Base-by-base conservation (phyloP, 2,329 filamentous ascomycete genomes). In the Monascus ruber region DNA sequence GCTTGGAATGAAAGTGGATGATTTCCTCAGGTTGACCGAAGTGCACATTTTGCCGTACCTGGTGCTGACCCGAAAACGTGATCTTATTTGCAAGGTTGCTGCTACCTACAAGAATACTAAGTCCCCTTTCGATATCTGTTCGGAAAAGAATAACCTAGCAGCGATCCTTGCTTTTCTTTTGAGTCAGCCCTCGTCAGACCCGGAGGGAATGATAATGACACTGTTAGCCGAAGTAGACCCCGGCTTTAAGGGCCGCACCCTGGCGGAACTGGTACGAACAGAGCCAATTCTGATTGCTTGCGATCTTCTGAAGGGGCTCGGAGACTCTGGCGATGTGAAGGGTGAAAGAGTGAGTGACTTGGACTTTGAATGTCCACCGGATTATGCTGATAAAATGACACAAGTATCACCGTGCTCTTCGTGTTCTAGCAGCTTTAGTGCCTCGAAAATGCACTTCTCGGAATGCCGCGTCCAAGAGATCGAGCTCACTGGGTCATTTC, bases 31-130 rank as follows among this genome's bases (percentile, higher is more conserved):
- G 9, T 63, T 81, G 11, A 84, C 89, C 6, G 87, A 95, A 57
- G 72, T 77, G 9, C 77, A 91, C 50, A 88, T 88, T 5, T 62
- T 98, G 6, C 91, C 93, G 1, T 87, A 85, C 64, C 72, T 98
- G 11, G 84, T 98, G 2, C 67, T 94, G 31, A 81, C 77, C 33
- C 83, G 81, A 54, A 82, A 82, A 51, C 73, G 72, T 41, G 85
- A 94, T 42, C 74, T 93, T 10, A 81, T 98, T 32, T 74, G 81
- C 50, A 81, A 80, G 45, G 85, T 98, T 48, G 84, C 86, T 1
- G 76, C 83, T 48, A 85, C 83, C 38, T 69, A 72, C 44, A 70
- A 70, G 31, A 62, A 64, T 35, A 60, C 62, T 6, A 69, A 66
- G 35, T 64, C 69, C 4, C 60, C 75, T 5, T 79, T 84, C 40